Percentiles rank a stretch among this genome's conserved stretches.
phyloP scores from a whole-genome alignment of 2,329 filamentous ascomycete species.

The Camptophora hylomeconis region DNA sequence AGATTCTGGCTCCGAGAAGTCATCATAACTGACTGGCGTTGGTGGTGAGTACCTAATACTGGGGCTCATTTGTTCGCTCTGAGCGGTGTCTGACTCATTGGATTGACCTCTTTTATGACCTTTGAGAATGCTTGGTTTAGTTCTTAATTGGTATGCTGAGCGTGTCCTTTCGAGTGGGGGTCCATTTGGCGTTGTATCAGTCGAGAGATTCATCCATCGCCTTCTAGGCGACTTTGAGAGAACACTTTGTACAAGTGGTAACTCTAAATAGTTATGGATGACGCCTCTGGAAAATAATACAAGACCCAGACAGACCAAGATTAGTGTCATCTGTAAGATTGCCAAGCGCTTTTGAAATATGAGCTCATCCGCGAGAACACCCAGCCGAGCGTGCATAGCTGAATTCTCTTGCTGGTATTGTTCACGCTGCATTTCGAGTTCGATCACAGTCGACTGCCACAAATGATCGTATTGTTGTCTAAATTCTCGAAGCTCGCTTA shows the following conservation, averaged over 20 bases:
- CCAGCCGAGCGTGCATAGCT: slow-evolving; percentile 67
- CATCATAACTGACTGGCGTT: slow-evolving; percentile 15
- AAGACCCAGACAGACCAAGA: slow-evolving; percentile 74
- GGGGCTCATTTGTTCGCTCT: slow-evolving; percentile 9
- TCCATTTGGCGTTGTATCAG: slow-evolving; percentile 7
- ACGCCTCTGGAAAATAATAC: slow-evolving; percentile 58
- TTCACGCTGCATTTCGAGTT: slow-evolving; percentile 77
- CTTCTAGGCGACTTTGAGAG: slow-evolving; percentile 30
- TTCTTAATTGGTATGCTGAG: slow-evolving; percentile 2
- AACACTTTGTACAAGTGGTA: slow-evolving; percentile 34
- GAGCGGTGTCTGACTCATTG: slow-evolving; percentile 12
- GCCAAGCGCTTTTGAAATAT: slow-evolving; percentile 76
- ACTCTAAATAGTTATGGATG: slow-evolving; percentile 30
- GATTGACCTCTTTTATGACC: slow-evolving; percentile 12
- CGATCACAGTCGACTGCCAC: slow-evolving; percentile 89
- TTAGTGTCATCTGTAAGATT: slow-evolving; percentile 76
- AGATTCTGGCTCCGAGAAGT: slow-evolving; percentile 9
- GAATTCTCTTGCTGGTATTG: slow-evolving; percentile 72
- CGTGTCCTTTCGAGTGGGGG: slow-evolving; percentile 1
- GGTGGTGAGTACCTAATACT: slow-evolving; percentile 13
- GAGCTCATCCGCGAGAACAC: slow-evolving; percentile 85
- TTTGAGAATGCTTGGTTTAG: slow-evolving; percentile 12
- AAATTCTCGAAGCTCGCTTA: slow-evolving; percentile 64
- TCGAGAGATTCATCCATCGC: slow-evolving; percentile 11
- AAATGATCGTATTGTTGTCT: slow-evolving; percentile 86